Evolutionary conservation across 208 protist genomes (phyloP).

Genomic region (Vickermania spadyakhi): DNA sequence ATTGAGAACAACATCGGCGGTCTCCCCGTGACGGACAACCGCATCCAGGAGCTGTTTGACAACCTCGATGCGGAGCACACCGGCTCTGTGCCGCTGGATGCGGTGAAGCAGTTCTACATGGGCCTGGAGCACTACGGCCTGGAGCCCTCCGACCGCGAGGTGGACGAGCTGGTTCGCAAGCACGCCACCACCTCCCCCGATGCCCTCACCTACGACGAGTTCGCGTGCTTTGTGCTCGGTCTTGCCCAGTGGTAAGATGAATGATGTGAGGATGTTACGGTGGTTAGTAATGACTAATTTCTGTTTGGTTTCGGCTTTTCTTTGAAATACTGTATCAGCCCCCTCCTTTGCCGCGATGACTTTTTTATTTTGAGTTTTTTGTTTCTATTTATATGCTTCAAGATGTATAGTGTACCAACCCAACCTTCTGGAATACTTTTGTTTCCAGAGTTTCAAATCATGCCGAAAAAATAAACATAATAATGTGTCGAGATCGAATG

Average conservation of each 20-base stretch:
- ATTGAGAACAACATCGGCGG: conserved; percentile 91
- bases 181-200: conserved; percentile 62
- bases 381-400: no score
- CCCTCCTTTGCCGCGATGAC: no score
- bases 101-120: conserved; percentile 75
- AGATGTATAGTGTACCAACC: no score
- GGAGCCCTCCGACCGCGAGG: conserved; percentile 65
- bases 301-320: no score
- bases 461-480: no score
- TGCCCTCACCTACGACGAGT: conserved; percentile 83
- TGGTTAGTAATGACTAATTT: no score
- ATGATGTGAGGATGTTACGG: no score
- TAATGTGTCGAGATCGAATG: no score
- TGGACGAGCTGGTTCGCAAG: conserved; percentile 69
- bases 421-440: no score
- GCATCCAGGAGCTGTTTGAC: conserved; percentile 86
- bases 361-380: no score
- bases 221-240: conserved; percentile 81
- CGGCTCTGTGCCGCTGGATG: conserved; percentile 61
- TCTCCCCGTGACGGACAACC: conserved; percentile 83
- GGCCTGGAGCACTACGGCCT: conserved; percentile 83
- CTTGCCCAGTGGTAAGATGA: conserved; percentile 72
- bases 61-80: conserved; percentile 69
- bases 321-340: no score
- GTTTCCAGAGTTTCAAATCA: no score